These are phyloP conservation scores for Fagopyrum esculentum DNA, from an alignment of 148 eudicot genomes.

Conservation along the genomic window DNA sequence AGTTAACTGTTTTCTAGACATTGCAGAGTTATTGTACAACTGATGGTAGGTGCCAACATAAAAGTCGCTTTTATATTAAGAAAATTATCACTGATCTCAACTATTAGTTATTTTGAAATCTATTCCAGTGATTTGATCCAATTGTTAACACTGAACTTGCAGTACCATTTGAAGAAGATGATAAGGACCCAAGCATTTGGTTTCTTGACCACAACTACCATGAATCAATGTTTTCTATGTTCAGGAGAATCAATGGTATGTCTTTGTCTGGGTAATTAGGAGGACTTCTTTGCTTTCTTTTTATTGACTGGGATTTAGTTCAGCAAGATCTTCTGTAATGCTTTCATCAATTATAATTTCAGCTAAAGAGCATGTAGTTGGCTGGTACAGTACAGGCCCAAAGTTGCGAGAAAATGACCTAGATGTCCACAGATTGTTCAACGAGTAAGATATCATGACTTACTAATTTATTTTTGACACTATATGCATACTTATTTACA, in stretches of 20 bases:
- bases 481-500: neutral
- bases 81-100: neutral
- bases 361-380: conserved; percentile 99
- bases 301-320: neutral
- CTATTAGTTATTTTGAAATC: neutral
- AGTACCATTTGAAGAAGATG: conserved; percentile 99
- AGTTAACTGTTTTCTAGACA: neutral
- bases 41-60: neutral
- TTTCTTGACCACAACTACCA: conserved; percentile 99
- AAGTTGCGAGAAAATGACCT: conserved; percentile 88
- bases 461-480: neutral
- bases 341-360: conserved; percentile 9
- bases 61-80: neutral
- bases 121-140: neutral
- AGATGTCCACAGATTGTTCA: conserved; percentile 68
- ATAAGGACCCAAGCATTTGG: conserved; percentile 91
- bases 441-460: conserved; percentile 51
- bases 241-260: conserved; percentile 82
- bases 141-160: conserved; percentile 16
- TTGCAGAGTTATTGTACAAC: neutral
- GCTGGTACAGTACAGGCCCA: conserved; percentile 99
- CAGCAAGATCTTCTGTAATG: neutral
- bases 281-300: neutral
- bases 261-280: neutral
- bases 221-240: conserved; percentile 95